Percentiles rank a stretch among this genome's conserved stretches.
These are phyloP conservation scores for Exophiala sp. DNA, from an alignment of 2,329 filamentous ascomycete genomes.

Conservation along the genomic window DNA sequence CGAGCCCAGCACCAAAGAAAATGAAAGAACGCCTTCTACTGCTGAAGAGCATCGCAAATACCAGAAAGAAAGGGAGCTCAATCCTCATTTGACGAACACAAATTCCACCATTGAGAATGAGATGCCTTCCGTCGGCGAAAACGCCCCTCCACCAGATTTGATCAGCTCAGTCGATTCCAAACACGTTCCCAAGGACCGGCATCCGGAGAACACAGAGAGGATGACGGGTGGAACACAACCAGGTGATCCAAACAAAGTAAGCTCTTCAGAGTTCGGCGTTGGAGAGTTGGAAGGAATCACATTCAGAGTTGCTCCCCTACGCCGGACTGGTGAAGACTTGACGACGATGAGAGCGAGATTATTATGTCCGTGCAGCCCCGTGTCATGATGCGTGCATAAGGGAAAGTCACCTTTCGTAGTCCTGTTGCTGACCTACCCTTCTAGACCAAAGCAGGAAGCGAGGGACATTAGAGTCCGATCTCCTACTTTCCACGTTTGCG, in stretches of 20 bases:
- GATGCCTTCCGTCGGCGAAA: constrained; percentile 57
- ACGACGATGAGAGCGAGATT: constrained; percentile 86
- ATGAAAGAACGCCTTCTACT: constrained; percentile 33
- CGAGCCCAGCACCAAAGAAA: constrained; percentile 8
- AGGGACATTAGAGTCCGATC: constrained; percentile 91
- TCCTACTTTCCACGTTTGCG: constrained; percentile 94
- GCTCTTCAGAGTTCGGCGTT: constrained; percentile 67
- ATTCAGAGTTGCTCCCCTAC: constrained; percentile 87
- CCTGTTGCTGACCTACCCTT: constrained; percentile 14
- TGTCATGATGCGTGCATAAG: constrained; percentile 6
- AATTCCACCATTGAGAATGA: constrained; percentile 59
- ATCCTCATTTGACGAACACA: constrained; percentile 62
- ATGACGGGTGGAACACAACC: constrained; percentile 64
- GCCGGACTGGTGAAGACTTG: constrained; percentile 75
- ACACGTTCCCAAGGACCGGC: constrained; percentile 57
- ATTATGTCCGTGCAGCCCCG: constrained; percentile 49
- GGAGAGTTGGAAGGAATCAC: constrained; percentile 82
- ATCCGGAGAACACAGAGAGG: constrained; percentile 60
- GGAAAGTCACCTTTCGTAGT: neutral
- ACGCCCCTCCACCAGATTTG: constrained; percentile 58
- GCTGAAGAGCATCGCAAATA: constrained; percentile 53
- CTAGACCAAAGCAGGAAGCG: constrained; percentile 90
- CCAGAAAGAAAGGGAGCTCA: constrained; percentile 56
- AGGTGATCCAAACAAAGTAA: constrained; percentile 39
- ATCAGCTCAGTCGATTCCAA: constrained; percentile 54